Evolutionary conservation across 2,329 filamentous ascomycete genomes (phyloP).

Genomic region (Immersiporthe knoxdaviesiana): DNA sequence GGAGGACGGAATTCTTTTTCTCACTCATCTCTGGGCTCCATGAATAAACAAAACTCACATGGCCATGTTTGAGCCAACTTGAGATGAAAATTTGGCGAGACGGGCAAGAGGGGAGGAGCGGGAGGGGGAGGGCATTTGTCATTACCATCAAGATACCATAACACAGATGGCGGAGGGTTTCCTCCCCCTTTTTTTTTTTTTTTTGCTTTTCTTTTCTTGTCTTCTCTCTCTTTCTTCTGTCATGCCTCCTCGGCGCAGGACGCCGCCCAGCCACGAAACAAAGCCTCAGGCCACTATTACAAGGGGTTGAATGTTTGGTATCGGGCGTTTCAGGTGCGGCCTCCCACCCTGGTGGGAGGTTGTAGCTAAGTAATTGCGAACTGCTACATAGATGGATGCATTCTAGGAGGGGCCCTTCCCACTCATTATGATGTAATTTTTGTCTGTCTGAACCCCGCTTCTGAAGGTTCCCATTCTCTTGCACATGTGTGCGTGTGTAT

Average conservation of each 20-base stretch:
- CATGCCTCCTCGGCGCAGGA: neutral
- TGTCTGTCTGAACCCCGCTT: neutral
- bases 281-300: neutral
- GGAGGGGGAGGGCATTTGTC: neutral
- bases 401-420: neutral
- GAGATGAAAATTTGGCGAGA: neutral
- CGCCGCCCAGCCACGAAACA: neutral
- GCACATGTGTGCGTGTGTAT: no score
- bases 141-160: neutral
- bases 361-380: neutral
- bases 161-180: no score
- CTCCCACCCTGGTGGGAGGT: neutral
- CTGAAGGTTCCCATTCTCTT: neutral
- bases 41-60: neutral
- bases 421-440: neutral
- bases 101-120: no score
- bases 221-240: neutral
- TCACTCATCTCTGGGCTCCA: neutral
- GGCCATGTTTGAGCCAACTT: neutral
- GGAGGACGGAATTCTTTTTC: neutral
- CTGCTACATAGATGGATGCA: neutral
- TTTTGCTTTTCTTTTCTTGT: neutral
- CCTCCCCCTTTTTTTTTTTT: no score
- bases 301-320: neutral
- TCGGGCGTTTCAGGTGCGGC: constrained; percentile 2